phyloP scores from a whole-genome alignment of 2,329 filamentous ascomycete species.

The Cladorrhinum sp. region DNA sequence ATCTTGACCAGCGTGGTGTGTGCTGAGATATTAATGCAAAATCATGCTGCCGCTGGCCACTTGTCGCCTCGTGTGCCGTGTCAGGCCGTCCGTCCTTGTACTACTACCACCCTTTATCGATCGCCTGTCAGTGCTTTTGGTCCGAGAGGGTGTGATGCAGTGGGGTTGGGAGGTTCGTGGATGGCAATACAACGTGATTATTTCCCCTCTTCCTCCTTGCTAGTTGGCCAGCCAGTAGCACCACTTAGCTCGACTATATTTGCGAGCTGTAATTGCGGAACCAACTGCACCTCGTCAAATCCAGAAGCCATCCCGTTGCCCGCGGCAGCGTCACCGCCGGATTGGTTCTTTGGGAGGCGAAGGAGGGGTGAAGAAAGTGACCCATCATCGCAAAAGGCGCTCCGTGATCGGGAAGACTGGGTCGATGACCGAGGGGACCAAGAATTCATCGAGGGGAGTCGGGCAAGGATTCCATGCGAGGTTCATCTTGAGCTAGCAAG shows the following conservation, averaged over 20 bases:
- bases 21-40: neutral
- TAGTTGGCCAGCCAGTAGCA: neutral
- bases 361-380: neutral
- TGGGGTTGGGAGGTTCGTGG: conserved; percentile 8
- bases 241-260: neutral
- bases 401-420: conserved; percentile 19
- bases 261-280: neutral
- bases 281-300: conserved; percentile 4
- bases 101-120: neutral
- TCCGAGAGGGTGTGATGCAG: conserved; percentile 14
- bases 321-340: neutral
- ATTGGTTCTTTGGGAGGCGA: neutral
- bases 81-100: conserved; percentile 4
- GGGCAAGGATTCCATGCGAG: conserved; percentile 21
- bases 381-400: neutral
- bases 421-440: neutral
- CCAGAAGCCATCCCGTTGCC: neutral
- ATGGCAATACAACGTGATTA: conserved; percentile 7
- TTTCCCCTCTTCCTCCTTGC: neutral
- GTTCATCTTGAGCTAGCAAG: conserved; percentile 3
- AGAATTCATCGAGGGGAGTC: neutral
- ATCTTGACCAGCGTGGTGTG: neutral
- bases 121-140: conserved; percentile 5
- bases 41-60: neutral
- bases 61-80: neutral